Conservation (phyloP, 495 filamentous ascomycete species). For the Aspergillus hancockii region DNA sequence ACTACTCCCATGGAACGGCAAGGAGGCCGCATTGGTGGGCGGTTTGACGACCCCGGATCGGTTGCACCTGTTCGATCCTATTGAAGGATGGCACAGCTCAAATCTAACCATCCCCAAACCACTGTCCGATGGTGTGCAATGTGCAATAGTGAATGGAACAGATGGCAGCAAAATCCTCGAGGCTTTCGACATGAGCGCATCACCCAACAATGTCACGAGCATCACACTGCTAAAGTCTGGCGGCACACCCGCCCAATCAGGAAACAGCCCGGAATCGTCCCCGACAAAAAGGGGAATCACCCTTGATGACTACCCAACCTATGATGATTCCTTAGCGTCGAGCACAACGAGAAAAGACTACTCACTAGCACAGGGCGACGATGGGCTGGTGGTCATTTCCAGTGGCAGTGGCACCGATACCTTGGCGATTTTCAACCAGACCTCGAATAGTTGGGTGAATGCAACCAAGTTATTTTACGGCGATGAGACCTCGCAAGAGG, state of each 20-base stretch:
- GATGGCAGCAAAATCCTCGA: slow-evolving; percentile 85
- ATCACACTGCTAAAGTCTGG: slow-evolving; percentile 57
- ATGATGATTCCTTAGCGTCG: slow-evolving; percentile 74
- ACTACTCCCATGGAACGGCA: slow-evolving; percentile 74
- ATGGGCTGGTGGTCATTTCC: slow-evolving; percentile 69
- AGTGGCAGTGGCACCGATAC: slow-evolving; percentile 64
- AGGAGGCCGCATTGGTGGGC: slow-evolving; percentile 73
- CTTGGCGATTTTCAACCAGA: slow-evolving; percentile 79
- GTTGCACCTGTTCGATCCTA: slow-evolving; percentile 61
- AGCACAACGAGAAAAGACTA: slow-evolving; percentile 60
- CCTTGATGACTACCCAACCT: slow-evolving; percentile 68
- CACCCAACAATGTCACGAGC: slow-evolving; percentile 76
- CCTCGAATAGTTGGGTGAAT: slow-evolving; percentile 79
- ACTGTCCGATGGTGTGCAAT: slow-evolving; percentile 59
- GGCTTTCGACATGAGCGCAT: slow-evolving; percentile 72
- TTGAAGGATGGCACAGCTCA: slow-evolving; percentile 64
- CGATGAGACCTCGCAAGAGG: slow-evolving; percentile 37
- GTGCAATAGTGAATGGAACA: slow-evolving; percentile 63
- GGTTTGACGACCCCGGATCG: slow-evolving; percentile 64
- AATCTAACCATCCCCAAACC: slow-evolving; percentile 58
- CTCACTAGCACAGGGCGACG: slow-evolving; percentile 59
- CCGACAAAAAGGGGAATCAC: slow-evolving; percentile 49
- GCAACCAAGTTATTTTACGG: slow-evolving; percentile 63
- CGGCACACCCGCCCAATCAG: slow-evolving; percentile 38
- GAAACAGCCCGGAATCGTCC: slow-evolving; percentile 27